A percentile compares a stretch with the other conserved stretches of the same genome.
These are phyloP conservation scores for Tephrocybe sp. DNA, from an alignment of 768 basidiomycete species.

Conservation along the genomic window DNA sequence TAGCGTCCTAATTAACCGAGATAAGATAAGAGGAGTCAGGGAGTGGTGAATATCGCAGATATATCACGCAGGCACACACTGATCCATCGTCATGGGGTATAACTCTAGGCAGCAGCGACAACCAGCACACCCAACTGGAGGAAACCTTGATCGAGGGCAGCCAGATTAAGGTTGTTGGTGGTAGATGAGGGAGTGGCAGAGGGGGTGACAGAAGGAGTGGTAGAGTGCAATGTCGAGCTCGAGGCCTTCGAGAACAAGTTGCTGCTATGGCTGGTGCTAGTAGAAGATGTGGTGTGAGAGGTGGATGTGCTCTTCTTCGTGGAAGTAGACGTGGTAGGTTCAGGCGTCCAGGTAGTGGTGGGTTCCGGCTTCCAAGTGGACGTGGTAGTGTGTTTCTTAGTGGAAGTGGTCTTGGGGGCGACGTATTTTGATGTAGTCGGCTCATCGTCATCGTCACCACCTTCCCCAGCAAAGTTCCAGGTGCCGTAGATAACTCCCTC, in stretches of 20 bases:
- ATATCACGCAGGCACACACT: slow-evolving; percentile 4
- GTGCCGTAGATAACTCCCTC: slow-evolving; percentile 47
- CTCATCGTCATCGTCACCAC: slow-evolving; percentile 18
- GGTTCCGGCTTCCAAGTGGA: slow-evolving; percentile 14
- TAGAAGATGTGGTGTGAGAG: neutral
- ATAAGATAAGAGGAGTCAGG: slow-evolving; percentile 4
- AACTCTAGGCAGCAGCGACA: slow-evolving; percentile 7
- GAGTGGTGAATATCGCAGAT: slow-evolving; percentile 10
- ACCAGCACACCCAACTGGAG: slow-evolving; percentile 12
- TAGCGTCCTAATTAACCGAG: slow-evolving; percentile 9
- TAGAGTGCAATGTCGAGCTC: neutral
- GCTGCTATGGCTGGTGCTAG: slow-evolving; percentile 6
- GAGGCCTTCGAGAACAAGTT: neutral
- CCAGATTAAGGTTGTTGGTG: slow-evolving; percentile 2
- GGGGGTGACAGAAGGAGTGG: slow-evolving; percentile 5
- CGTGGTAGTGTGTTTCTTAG: slow-evolving; percentile 10
- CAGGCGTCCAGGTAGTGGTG: slow-evolving; percentile 19
- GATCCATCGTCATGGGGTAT: slow-evolving; percentile 5
- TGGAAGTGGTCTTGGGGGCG: slow-evolving; percentile 14
- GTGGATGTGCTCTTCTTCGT: slow-evolving; percentile 4
- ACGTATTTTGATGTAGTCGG: slow-evolving; percentile 16
- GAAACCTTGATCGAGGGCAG: slow-evolving; percentile 7
- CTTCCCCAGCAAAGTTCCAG: slow-evolving; percentile 40
- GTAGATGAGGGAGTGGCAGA: slow-evolving; percentile 1
- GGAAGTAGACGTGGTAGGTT: slow-evolving; percentile 11